These are phyloP conservation scores for Auricularia sp. DNA, from an alignment of 768 basidiomycete genomes.

Conservation along the genomic window DNA sequence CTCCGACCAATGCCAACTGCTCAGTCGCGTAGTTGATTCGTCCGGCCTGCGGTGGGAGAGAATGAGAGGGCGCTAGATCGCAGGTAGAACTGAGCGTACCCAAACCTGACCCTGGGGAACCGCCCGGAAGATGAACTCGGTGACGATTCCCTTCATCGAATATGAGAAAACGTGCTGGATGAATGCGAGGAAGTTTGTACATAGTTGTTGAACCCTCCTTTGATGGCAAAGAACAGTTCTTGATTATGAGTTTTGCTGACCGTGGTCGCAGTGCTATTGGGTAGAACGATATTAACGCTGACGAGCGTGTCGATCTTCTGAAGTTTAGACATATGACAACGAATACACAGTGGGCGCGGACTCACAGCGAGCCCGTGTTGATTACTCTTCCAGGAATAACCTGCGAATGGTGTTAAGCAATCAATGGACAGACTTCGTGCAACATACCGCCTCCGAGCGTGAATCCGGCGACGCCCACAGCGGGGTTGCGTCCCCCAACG, in stretches of 20 bases:
- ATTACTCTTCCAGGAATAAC: not conserved
- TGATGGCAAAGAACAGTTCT: not conserved
- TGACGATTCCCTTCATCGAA: not conserved
- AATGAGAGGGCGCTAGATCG: not conserved
- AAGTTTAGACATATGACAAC: too few species aligned
- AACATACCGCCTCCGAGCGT: not conserved
- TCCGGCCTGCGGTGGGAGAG: constrained; percentile 1
- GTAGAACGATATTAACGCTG: not conserved
- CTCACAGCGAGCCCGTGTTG: not conserved
- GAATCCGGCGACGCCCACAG: not conserved
- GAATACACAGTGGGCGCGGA: not conserved
- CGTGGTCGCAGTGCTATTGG: not conserved
- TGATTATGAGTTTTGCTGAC: not conserved
- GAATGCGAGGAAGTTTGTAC: not conserved
- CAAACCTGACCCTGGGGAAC: not conserved
- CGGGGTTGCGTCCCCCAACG: not conserved
- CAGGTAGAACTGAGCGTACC: not conserved
- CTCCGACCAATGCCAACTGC: not conserved
- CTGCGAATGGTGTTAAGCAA: not conserved
- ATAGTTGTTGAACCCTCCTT: constrained; percentile 8
- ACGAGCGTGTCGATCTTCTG: not conserved
- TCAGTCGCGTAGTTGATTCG: constrained; percentile 1
- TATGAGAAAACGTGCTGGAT: not conserved
- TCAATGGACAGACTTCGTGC: too few species aligned
- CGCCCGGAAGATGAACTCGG: not conserved